These are phyloP conservation scores for Sicyos edulis DNA, from an alignment of 306 rosid genomes.

Conservation along the genomic window DNA sequence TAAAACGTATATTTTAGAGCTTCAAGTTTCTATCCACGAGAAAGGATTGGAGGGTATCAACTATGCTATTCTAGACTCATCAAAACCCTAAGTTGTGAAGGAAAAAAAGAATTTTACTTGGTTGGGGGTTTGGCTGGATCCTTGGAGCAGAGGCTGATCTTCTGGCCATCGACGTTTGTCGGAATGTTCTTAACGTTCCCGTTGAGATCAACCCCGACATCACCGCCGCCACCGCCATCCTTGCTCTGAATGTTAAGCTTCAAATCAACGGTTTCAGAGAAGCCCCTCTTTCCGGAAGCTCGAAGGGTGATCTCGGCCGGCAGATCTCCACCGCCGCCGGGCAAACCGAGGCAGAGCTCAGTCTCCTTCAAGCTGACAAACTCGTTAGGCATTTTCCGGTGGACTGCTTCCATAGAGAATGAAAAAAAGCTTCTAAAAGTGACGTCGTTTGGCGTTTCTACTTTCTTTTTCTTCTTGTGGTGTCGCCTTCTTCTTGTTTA, in stretches of 20 bases:
- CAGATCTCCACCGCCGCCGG: constrained; percentile 32
- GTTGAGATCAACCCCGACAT: constrained; percentile 23
- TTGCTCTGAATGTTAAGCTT: constrained; percentile 48
- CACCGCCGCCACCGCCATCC: constrained; percentile 29
- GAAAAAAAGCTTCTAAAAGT: neutral
- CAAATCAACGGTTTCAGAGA: constrained; percentile 65
- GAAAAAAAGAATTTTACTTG: constrained; percentile 32
- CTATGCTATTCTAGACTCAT: neutral
- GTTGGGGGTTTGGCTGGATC: constrained; percentile 62
- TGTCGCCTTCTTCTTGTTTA: constrained; percentile 21
- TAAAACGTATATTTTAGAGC: no score
- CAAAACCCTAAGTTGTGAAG: neutral
- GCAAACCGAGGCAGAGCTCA: constrained; percentile 64
- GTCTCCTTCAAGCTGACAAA: constrained; percentile 42
- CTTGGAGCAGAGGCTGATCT: constrained; percentile 30
- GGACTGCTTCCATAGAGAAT: constrained; percentile 16
- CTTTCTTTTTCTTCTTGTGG: neutral
- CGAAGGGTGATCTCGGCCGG: constrained; percentile 36
- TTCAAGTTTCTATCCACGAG: no score
- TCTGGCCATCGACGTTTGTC: constrained; percentile 31
- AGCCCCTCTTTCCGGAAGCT: constrained; percentile 49
- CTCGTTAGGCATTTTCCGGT: constrained; percentile 36
- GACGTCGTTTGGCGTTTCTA: neutral
- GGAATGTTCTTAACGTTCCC: constrained; percentile 32
- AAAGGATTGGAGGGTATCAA: no score